Evolutionary conservation across 2,329 filamentous ascomycete species (phyloP).

Genomic region (Neonectria coccinea): DNA sequence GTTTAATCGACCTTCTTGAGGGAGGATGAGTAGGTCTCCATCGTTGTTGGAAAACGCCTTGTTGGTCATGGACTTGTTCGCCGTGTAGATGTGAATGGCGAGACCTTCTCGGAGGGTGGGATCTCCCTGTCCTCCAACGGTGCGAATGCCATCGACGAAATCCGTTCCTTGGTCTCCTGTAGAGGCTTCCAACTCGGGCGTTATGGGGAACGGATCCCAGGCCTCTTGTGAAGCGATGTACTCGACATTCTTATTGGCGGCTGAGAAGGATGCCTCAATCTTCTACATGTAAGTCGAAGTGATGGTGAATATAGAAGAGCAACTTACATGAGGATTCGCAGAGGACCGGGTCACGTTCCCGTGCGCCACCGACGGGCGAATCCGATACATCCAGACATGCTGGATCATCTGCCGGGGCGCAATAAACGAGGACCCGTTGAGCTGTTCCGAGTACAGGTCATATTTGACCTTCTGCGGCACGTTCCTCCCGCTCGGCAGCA

Average conservation of each 20-base stretch:
- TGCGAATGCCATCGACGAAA: conserved; percentile 58
- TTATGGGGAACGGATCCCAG: conserved; percentile 58
- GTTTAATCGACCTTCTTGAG: conserved; percentile 70
- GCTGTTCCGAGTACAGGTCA: conserved; percentile 60
- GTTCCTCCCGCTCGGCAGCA: conserved; percentile 59
- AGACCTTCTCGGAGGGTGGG: conserved; percentile 53
- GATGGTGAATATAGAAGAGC: conserved; percentile 24
- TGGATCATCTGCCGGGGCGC: conserved; percentile 46
- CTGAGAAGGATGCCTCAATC: conserved; percentile 58
- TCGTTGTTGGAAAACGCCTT: conserved; percentile 63
- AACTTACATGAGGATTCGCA: conserved; percentile 16
- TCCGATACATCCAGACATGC: conserved; percentile 52
- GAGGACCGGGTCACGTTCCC: conserved; percentile 7
- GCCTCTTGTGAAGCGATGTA: conserved; percentile 60
- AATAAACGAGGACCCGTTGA: conserved; percentile 57
- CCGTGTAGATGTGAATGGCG: conserved; percentile 23
- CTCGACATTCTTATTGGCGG: conserved; percentile 58
- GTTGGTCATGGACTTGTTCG: conserved; percentile 52
- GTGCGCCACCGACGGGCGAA: conserved; percentile 50
- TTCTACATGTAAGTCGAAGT: conserved; percentile 11
- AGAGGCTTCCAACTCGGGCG: conserved; percentile 10
- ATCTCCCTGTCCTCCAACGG: conserved; percentile 60
- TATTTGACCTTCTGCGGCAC: conserved; percentile 57
- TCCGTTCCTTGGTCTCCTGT: conserved; percentile 47
- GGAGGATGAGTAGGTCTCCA: conserved; percentile 80